phyloP scores from a whole-genome alignment of 495 filamentous ascomycete genomes.

The Aspergillus steynii region DNA sequence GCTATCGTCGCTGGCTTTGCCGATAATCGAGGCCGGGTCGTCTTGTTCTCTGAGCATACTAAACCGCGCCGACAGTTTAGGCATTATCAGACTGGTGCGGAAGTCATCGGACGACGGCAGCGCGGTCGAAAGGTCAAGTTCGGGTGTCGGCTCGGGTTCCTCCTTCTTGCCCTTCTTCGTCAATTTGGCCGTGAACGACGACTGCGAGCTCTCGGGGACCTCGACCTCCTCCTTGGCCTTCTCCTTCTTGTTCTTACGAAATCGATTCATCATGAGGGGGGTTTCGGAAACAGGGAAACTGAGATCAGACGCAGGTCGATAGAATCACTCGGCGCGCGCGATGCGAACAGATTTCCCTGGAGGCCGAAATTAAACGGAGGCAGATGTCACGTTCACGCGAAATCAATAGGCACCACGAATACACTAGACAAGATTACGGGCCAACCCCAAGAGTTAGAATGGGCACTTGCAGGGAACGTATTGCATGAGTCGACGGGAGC shows the following conservation, averaged over 20 bases:
- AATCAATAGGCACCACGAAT: neutral
- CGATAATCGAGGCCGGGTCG: constrained; percentile 80
- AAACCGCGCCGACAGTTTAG: constrained; percentile 89
- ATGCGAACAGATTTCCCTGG: neutral
- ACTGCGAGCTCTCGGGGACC: constrained; percentile 33
- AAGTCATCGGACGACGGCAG: constrained; percentile 88
- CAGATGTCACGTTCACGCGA: neutral
- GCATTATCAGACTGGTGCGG: constrained; percentile 95
- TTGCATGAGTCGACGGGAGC: neutral
- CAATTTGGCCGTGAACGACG: constrained; percentile 15
- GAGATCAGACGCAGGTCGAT: neutral
- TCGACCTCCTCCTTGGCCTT: constrained; percentile 54
- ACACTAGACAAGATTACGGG: neutral
- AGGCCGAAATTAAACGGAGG: neutral
- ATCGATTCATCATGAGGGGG: constrained; percentile 64
- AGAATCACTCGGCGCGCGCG: neutral
- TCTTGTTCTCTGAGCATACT: constrained; percentile 96
- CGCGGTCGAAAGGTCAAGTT: constrained; percentile 70
- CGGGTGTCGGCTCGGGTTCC: constrained; percentile 57
- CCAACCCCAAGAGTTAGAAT: neutral
- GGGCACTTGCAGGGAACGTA: neutral
- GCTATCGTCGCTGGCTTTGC: constrained; percentile 93
- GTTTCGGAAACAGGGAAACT: neutral
- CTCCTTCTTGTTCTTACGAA: constrained; percentile 68
- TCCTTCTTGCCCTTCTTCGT: constrained; percentile 40